These are phyloP conservation scores for Gynandropsis gynandra DNA, from an alignment of 345 rosid species.

Conservation along the genomic window DNA sequence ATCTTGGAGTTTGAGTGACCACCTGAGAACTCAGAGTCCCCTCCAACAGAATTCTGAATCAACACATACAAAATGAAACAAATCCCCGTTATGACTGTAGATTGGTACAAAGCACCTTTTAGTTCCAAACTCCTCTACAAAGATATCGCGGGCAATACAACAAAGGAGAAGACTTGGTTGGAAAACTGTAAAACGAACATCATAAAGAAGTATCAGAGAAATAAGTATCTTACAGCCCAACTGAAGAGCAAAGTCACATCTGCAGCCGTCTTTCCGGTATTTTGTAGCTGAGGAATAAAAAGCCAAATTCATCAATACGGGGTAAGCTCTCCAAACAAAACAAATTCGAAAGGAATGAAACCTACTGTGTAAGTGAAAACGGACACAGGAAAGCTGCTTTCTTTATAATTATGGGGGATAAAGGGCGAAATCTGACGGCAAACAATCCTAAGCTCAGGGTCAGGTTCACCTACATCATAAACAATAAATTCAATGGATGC, in stretches of 20 bases:
- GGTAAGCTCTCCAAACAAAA: constrained; percentile 1
- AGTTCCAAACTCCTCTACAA: too few relatives aligned
- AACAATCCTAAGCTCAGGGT: constrained; percentile 74
- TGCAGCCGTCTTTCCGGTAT: constrained; percentile 61
- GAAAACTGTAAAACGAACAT: not conserved
- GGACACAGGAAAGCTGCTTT: constrained; percentile 85
- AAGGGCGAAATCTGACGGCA: constrained; percentile 89
- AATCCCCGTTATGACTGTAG: not conserved
- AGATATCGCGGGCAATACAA: too few relatives aligned
- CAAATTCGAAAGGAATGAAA: not conserved
- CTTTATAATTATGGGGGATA: constrained; percentile 88
- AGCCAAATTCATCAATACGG: constrained; percentile 20
- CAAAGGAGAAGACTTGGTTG: not conserved
- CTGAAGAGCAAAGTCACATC: constrained; percentile 79
- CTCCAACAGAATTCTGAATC: constrained; percentile 88
- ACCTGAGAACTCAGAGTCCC: constrained; percentile 76
- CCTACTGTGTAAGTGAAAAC: constrained; percentile 79
- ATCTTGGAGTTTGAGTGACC: constrained; percentile 67
- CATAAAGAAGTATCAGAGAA: constrained; percentile 1
- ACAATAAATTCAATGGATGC: not conserved
- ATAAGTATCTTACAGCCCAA: constrained; percentile 67
- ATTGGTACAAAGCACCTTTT: not conserved
- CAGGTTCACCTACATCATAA: constrained; percentile 67
- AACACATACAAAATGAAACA: not conserved
- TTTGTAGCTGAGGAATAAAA: constrained; percentile 46